Base-by-base conservation (phyloP, 2,329 filamentous ascomycete genomes). In the Fusarium coicis region DNA sequence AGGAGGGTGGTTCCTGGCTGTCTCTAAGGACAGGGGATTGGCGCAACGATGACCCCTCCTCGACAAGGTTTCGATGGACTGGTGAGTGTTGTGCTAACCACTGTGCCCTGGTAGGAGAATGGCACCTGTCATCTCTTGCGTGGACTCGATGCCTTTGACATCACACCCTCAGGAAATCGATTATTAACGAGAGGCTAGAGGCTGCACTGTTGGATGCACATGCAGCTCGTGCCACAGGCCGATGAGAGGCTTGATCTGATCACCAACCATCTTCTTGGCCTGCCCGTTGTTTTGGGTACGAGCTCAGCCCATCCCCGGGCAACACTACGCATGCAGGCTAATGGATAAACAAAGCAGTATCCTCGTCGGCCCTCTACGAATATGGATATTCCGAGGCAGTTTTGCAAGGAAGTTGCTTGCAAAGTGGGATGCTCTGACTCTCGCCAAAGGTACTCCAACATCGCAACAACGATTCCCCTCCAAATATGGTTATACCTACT, bases 271-370 rank as follows among this genome's bases (percentile, higher is more conserved):
- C 59, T 46, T 59, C 5, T 63, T 68, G 73, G 61, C 61, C 52
- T 69, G 39, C 53, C n/a, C 44, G 49, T 58, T 62, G 44, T 59
- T 62, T 59, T 57, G 59, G 65, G 53, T 65, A 72, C 44, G 39
- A 97, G 56, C 52, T 66, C 60, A 55, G 36, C 37, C 50, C 50
- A 63, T 47, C 49, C 53, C 43, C 28, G 34, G 26, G 26, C 34
- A 39, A 23, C 34, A 42, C 37, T 42, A 44, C 36, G n/a, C 26
- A 34, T n/a, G 19, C 19, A 18, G 9, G n/a, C 40, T n/a, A 42
- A 42, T 40, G n/a, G 37, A 42, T 44, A 43, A 44, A 30, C 28
- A 32, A 49, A 37, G 10, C 19, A 56, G 23, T 26, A 42, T 36
- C 21, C 36, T 55, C 34, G 12, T 40, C 23, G 28, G 39, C 42